Percentiles rank a stretch among this genome's conserved stretches.
Conservation (phyloP, 2,329 filamentous ascomycete species). For the Rhinocladiella mackenziei region DNA sequence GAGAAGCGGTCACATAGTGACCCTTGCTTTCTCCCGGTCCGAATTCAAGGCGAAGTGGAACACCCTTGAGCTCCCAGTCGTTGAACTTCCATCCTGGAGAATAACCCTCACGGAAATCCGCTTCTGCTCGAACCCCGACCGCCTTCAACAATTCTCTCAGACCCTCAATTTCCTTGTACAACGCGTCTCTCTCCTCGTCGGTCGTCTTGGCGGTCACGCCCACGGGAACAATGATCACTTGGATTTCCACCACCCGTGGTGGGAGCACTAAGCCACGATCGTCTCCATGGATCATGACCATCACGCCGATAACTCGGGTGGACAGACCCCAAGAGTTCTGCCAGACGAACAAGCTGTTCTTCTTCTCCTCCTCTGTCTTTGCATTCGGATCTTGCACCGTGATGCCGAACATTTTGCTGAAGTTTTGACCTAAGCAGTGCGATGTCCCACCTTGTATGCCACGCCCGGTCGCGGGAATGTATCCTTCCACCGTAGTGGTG, state of each 20-base stretch:
- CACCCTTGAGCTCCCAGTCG: conserved; percentile 95
- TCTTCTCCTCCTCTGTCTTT: conserved; percentile 67
- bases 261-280: conserved; percentile 93
- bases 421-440: conserved; percentile 94
- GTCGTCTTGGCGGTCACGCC: conserved; percentile 86
- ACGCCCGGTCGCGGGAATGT: conserved; percentile 90
- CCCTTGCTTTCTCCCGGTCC: conserved; percentile 90
- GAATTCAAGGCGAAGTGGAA: conserved; percentile 90
- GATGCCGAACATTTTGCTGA: conserved; percentile 99
- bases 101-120: conserved; percentile 84
- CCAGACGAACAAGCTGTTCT: conserved; percentile 74
- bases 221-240: conserved; percentile 84
- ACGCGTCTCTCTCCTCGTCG: conserved; percentile 70
- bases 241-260: conserved; percentile 80
- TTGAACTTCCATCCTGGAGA: conserved; percentile 97
- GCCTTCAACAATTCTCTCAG: conserved; percentile 66
- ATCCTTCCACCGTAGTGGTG: conserved; percentile 94
- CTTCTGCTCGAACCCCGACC: conserved; percentile 71
- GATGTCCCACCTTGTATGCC: conserved; percentile 96
- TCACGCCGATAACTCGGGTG: conserved; percentile 94
- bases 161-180: conserved; percentile 70
- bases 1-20: conserved; percentile 75
- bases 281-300: conserved; percentile 97
- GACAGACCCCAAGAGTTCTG: conserved; percentile 99
- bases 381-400: conserved; percentile 84